Evolutionary conservation across 2,329 filamentous ascomycete genomes (phyloP), one percentile per base, ranked within the genome.

Genomic region (Epichloe sp.): DNA sequence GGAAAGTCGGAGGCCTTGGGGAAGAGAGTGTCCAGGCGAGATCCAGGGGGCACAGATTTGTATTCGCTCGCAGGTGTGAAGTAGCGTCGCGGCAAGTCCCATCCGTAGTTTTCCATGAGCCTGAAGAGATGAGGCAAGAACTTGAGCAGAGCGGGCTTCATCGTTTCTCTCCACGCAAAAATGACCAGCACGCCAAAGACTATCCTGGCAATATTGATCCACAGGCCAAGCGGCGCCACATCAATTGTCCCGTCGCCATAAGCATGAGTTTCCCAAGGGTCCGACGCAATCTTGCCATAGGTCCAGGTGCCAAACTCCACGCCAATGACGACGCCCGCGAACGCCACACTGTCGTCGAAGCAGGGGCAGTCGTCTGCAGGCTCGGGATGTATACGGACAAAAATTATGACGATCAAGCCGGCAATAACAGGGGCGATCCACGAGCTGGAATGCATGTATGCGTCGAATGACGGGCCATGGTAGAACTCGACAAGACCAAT

Each of bases 301-400:
- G 89, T 86, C 91, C 90, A 97, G 7, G 81, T 84, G 10, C 86
- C 91, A 53, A 86, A 69, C 60, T 94, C 85, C 45, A 88, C 73
- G 0, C 93, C 93, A 59, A 96, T 86, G 50, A 95, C 77, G 21
- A 96, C 90, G 2, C 88, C 91, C 19, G 88, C 84, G 67, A 97
- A 97, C 3, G 90, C 84, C 47, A 97, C 88, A 59, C 88, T 95
- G 68, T 97, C 91, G 64, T 97, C 91, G 63, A 94, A 97, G 66
- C 91, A 97, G 4, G 91, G 91, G 59, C 93, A 98, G 65, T 96
- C 88, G 64, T 98, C 93, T 1, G 89, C 93, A 0, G 93, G 93
- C 62, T 98, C 93, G 0, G 93, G 93, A 62, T 98, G 91, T 35
- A 96, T 83, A 52, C 91, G 82, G 23, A 97, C 85, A 7, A 95